Conservation (phyloP, 768 basidiomycete genomes). For the Trametes elegans region DNA sequence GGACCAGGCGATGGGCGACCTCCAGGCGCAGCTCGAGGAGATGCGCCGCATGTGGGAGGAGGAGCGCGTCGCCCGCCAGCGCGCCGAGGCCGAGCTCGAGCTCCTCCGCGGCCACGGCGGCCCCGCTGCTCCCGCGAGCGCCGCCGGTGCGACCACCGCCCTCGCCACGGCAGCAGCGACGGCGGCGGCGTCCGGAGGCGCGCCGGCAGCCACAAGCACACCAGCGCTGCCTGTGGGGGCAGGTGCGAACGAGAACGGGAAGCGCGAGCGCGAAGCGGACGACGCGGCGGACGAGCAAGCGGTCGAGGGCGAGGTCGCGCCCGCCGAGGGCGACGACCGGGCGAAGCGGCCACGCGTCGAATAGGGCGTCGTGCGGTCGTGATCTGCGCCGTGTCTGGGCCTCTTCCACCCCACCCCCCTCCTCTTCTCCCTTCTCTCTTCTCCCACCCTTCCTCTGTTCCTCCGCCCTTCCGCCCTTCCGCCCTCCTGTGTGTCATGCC, state of each 20-base stretch:
- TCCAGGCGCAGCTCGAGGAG: conserved; percentile 82
- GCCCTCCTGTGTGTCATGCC: no score
- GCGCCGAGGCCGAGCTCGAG: conserved; percentile 66
- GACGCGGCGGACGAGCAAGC: background rate
- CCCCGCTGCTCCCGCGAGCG: background rate
- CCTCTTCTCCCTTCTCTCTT: background rate
- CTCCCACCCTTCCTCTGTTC: no score
- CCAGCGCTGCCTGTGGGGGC: background rate
- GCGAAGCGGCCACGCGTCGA: conserved; percentile 28
- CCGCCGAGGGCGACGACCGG: conserved; percentile 23
- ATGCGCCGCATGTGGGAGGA: conserved; percentile 80
- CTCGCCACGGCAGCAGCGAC: no score
- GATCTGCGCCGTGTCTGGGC: no score
- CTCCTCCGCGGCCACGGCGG: conserved; percentile 34
- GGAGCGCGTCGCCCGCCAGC: conserved; percentile 57
- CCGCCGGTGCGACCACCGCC: background rate
- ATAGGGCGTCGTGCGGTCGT: conserved; percentile 2
- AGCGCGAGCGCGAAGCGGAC: conserved; percentile 17
- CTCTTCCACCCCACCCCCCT: no score
- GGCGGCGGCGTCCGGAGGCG: conserved; percentile 7
- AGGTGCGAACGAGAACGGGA: conserved; percentile 17
- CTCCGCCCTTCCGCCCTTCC: background rate
- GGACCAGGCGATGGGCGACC: conserved; percentile 89
- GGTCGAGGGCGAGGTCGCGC: conserved; percentile 15
- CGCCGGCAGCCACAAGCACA: background rate